Base-by-base conservation (phyloP, 768 basidiomycete genomes). In the Amanita molliuscula region DNA sequence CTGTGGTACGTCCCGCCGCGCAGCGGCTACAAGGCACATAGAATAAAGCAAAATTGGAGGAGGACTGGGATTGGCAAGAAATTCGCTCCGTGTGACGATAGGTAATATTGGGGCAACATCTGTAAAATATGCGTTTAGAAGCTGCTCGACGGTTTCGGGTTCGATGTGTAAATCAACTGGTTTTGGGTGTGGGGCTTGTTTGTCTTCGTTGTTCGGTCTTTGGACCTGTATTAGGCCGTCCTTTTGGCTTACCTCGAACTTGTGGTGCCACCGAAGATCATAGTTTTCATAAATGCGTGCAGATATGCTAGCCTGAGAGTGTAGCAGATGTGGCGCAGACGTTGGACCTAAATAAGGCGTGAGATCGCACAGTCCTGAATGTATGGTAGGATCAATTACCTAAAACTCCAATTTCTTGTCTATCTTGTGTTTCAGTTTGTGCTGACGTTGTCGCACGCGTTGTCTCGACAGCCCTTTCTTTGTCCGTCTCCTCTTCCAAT, bases 91-190 rank as follows among this genome's bases (percentile, higher is more conserved):
- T 15, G 89, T 88, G 52, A 98, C 78, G 56, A 99, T 74, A 9
- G 96, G 95, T 51, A 97, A 77, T 36, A 89, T 71, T n/a, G 88
- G 89, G 1, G 88, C 81, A 41, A 94, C 75, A n/a, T 93, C 83
- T 18, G 76, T 73, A 67, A 96, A 99, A 69, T 94, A 96, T 18
- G 83, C 80, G 65, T 98, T 98, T 59, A 96, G 73, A 40, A 97
- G 80, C 48, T 78, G 75, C 62, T 92, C 83, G 48, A 93, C 71
- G 58, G 84, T 72, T 40, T 88, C 84, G 20, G 80, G 79, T 60
- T 90, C 88, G 53, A 93, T 75, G 33, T 79, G 81, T 55, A 82
- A 66, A 62, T 88, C 85, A 44, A 82, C 63, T 11, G 82, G 79
- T 58, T 80, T 87, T 47, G 78, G 74, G 47, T 77, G 72, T 4